Evolutionary conservation across 805 yeast species (phyloP).

Genomic region (Blastobotrys americana): DNA sequence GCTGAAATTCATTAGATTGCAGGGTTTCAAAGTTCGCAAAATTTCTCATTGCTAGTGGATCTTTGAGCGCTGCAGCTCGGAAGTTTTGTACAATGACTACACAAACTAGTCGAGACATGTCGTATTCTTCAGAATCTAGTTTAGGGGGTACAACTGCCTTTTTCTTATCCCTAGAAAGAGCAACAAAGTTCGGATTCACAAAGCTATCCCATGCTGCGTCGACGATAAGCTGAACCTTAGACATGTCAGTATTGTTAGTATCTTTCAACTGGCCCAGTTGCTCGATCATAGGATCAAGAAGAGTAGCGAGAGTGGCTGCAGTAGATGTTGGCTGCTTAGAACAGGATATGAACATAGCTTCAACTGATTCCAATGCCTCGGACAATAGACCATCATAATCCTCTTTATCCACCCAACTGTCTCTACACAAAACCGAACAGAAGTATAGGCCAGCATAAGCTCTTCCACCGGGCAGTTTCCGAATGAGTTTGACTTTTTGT

Average conservation of each 20-base stretch:
- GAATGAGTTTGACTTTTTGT: constrained; percentile 36
- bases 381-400: constrained; percentile 36
- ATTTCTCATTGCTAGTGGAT: constrained; percentile 17
- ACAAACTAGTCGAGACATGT: constrained; percentile 43
- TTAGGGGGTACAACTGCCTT: constrained; percentile 35
- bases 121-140: constrained; percentile 48
- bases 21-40: constrained; percentile 34
- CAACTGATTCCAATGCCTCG: constrained; percentile 33
- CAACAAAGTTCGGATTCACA: constrained; percentile 35
- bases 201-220: constrained; percentile 8
- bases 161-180: constrained; percentile 34
- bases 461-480: constrained; percentile 7
- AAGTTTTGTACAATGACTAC: constrained; percentile 19
- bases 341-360: constrained; percentile 25
- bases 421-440: constrained; percentile 43
- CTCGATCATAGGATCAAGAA: constrained; percentile 13
- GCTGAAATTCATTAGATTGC: constrained; percentile 47
- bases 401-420: constrained; percentile 29
- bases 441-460: constrained; percentile 45
- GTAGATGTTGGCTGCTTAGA: constrained; percentile 7
- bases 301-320: not conserved
- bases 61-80: constrained; percentile 6
- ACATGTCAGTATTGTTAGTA: too few relatives aligned
- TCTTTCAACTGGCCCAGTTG: not conserved
- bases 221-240: not conserved